phyloP scores from a whole-genome alignment of 257 asterid species.

The Solanum sitiens region DNA sequence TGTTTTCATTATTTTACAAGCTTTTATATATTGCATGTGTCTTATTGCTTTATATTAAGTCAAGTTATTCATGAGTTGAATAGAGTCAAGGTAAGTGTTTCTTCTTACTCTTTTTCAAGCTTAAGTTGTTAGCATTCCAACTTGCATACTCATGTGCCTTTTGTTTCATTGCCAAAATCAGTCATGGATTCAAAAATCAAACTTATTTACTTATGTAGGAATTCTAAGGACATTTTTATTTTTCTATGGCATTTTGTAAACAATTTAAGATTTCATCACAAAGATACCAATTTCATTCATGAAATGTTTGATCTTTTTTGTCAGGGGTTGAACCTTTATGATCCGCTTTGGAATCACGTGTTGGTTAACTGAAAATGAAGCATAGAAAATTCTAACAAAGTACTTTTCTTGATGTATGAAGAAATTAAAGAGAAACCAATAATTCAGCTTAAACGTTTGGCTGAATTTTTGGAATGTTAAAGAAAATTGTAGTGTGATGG shows the following conservation, averaged over 20 bases:
- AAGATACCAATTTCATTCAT: background rate
- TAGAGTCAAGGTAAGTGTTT: too few relatives aligned
- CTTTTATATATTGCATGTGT: too few relatives aligned
- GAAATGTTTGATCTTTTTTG: background rate
- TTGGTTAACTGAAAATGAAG: background rate
- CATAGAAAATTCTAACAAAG: background rate
- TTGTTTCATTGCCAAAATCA: background rate
- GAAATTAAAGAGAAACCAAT: background rate
- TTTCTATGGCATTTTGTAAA: background rate
- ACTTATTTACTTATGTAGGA: background rate
- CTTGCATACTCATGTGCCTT: background rate
- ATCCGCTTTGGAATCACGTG: background rate
- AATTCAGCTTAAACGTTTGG: background rate
- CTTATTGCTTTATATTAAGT: too few relatives aligned
- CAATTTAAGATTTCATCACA: background rate
- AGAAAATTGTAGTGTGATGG: background rate
- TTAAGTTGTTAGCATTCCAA: too few relatives aligned
- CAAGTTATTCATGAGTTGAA: too few relatives aligned
- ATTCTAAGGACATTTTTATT: background rate
- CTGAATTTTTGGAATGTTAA: background rate
- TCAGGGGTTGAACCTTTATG: background rate
- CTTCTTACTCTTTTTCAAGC: too few relatives aligned
- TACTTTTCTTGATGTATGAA: constrained; percentile 6
- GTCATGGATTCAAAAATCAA: background rate
- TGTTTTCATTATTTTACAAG: too few relatives aligned